Evolutionary conservation across 2,329 filamentous ascomycete species (phyloP).

Genomic region (Cercospora janseana): DNA sequence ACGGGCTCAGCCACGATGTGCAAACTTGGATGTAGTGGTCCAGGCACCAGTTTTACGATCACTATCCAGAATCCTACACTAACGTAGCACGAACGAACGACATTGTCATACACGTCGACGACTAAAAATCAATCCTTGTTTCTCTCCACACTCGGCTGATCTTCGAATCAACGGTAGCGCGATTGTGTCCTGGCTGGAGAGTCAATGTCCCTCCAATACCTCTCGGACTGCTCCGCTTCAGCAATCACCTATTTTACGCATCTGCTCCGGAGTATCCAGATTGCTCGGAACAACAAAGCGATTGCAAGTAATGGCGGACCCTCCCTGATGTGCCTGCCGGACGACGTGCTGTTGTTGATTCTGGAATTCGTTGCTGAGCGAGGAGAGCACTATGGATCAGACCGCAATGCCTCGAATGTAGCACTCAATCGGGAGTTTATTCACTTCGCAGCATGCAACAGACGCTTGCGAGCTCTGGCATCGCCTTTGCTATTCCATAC

Average conservation of each 20-base stretch:
- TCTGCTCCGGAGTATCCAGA: slow-evolving; percentile 1
- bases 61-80: not conserved
- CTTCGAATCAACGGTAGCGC: not conserved
- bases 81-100: no score
- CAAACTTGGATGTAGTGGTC: not conserved
- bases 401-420: not conserved
- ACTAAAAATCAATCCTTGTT: not conserved
- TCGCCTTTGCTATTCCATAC: not conserved
- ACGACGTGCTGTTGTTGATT: slow-evolving; percentile 5
- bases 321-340: slow-evolving; percentile 9
- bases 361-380: not conserved
- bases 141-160: not conserved
- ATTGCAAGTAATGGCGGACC: not conserved
- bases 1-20: not conserved
- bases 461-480: slow-evolving; percentile 3
- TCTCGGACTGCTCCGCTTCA: slow-evolving; percentile 4
- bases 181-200: not conserved
- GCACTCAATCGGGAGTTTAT: not conserved
- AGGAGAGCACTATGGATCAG: not conserved
- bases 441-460: not conserved
- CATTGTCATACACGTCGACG: not conserved
- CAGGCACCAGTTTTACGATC: slow-evolving; percentile 5
- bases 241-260: not conserved
- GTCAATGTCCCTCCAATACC: slow-evolving; percentile 5
- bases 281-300: slow-evolving; percentile 3